Evolutionary conservation across 345 rosid genomes (phyloP), one percentile per base, ranked within the genome.

Genomic region (Trapa incisa): DNA sequence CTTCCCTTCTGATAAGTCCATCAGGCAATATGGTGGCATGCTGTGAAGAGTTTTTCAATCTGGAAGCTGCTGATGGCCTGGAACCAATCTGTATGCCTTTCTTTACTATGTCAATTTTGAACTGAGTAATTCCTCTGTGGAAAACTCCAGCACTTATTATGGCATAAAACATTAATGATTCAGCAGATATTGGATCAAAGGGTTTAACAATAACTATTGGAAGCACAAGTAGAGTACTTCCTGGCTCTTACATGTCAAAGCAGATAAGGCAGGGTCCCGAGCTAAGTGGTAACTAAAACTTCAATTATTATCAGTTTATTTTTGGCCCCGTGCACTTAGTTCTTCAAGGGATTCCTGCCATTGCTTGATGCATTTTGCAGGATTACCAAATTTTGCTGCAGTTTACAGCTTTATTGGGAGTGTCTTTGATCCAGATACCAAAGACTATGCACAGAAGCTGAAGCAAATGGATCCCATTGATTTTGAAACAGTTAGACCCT

Each of bases 391-490:
- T 75, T 93, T 93, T 78, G 77, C 92, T 74, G 89, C 90, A 80
- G 97, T 93, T 32, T 93, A 93, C 77, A 75, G 79, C 72, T 93
- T 93, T 84, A 90, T 93, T 45, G 98, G 97, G 64, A 88, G 91
- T 67, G 85, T 93, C 60, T 93, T 93, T 70, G 97, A 93, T 82
- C 96, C 94, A 41, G 84, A 83, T 50, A 74, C 82, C 66, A 52
- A 74, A 65, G 92, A 79, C 69, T 97, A 90, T n/a, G 78, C 74
- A 69, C 77, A 88, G 68, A 88, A 90, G 80, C 96, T 93, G 69
- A 83, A 90, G 83, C 97, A 86, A 75, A 93, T 93, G 98, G 98
- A 93, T 73, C 98, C 97, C 65, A 86, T 90, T 65, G 90, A 87
- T 75, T 90, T 83, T 52, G 96, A 93, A 82, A 93, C 98, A 54